Conservation (phyloP, 116 monocot genomes). For the Cymodocea nodosa region DNA sequence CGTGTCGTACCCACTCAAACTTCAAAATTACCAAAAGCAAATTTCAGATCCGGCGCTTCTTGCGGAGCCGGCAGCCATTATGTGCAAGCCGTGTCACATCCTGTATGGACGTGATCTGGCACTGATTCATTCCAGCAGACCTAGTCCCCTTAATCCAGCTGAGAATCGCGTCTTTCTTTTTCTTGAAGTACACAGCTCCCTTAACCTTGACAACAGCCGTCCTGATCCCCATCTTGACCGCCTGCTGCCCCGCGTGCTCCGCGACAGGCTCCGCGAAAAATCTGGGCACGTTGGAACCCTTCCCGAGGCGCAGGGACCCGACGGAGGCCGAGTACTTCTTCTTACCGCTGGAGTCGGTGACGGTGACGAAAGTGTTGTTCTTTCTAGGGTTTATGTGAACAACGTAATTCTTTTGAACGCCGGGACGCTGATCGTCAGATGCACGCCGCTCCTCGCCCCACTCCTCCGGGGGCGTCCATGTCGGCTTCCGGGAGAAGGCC, state of each 20-base stretch:
- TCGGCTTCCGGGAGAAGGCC: background rate
- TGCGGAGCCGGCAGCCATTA: slow-evolving; percentile 20
- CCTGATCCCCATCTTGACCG: slow-evolving; percentile 14
- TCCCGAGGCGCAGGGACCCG: slow-evolving; percentile 14
- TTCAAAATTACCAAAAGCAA: background rate
- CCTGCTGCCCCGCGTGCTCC: slow-evolving; percentile 14
- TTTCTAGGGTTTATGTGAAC: slow-evolving; percentile 18
- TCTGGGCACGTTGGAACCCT: slow-evolving; percentile 11
- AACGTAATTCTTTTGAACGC: slow-evolving; percentile 8
- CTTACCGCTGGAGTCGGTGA: slow-evolving; percentile 17
- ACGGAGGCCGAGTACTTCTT: slow-evolving; percentile 15
- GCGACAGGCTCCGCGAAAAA: slow-evolving; percentile 16
- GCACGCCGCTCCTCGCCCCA: slow-evolving; percentile 17
- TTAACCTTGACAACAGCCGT: slow-evolving; percentile 18
- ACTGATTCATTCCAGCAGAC: slow-evolving; percentile 10
- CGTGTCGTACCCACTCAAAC: too few species aligned
- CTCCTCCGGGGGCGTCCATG: slow-evolving; percentile 2
- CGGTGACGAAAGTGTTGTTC: slow-evolving; percentile 25
- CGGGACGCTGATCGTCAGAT: background rate
- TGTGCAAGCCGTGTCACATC: slow-evolving; percentile 18
- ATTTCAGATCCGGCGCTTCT: slow-evolving; percentile 15
- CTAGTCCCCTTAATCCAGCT: slow-evolving; percentile 15
- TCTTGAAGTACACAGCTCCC: slow-evolving; percentile 17
- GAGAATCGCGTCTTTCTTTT: slow-evolving; percentile 22
- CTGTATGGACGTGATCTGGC: slow-evolving; percentile 9